Evolutionary conservation across 2,329 filamentous ascomycete genomes (phyloP).

Genomic region (Fusarium torulosum): DNA sequence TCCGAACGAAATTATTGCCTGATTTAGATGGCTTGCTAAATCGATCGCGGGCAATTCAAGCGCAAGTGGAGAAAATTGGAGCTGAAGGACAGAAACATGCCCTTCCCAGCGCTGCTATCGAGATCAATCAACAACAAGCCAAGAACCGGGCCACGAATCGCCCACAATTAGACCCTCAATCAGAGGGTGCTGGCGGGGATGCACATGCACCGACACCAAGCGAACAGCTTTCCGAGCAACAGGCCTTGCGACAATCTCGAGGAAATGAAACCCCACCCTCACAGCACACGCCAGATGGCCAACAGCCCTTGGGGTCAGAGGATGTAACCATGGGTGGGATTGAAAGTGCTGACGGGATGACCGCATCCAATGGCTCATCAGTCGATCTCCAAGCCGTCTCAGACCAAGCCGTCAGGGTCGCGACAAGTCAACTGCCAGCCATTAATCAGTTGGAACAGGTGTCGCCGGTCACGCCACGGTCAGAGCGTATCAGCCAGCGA

Average conservation of each 20-base stretch:
- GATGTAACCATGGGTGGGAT: background rate
- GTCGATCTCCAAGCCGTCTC: too few species aligned
- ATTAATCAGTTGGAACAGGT: too few species aligned
- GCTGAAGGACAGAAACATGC: background rate
- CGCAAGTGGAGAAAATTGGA: background rate
- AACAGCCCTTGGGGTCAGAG: background rate
- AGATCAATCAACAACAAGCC: background rate
- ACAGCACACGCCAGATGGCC: background rate
- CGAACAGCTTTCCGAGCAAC: background rate
- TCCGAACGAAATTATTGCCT: background rate
- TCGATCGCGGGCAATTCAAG: background rate
- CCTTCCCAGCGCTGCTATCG: background rate
- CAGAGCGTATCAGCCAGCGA: too few species aligned
- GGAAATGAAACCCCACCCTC: background rate
- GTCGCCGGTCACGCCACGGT: too few species aligned
- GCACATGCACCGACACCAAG: background rate
- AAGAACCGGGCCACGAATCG: background rate
- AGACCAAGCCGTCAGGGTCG: too few species aligned
- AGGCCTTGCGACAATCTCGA: background rate
- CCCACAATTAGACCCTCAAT: background rate
- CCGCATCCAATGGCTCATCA: background rate
- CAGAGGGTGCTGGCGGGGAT: background rate
- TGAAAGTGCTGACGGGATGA: background rate
- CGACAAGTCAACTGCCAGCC: too few species aligned
- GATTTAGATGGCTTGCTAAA: background rate